Evolutionary conservation across 345 rosid genomes (phyloP).

Genomic region (Viola odorata): DNA sequence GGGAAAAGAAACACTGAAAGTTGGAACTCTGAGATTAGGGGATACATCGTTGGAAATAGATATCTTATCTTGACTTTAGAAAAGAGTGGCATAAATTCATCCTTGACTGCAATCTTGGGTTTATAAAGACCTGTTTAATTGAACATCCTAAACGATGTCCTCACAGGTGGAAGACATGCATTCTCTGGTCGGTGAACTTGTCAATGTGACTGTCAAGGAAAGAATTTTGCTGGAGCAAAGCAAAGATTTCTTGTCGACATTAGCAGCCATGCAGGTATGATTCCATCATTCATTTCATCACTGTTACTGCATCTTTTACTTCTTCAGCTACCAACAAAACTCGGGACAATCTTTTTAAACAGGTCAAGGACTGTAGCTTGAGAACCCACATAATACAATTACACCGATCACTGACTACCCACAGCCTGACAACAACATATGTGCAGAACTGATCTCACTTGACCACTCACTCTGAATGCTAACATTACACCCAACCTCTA

Average conservation of each 20-base stretch:
- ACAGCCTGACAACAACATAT: slow-evolving; percentile 55
- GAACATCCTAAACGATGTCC: background rate
- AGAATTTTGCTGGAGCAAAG: slow-evolving; percentile 56
- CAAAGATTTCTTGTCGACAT: slow-evolving; percentile 55
- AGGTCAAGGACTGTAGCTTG: slow-evolving; percentile 85
- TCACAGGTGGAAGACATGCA: slow-evolving; percentile 75
- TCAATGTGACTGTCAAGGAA: slow-evolving; percentile 61
- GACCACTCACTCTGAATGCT: slow-evolving; percentile 58
- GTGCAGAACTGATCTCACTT: slow-evolving; percentile 63
- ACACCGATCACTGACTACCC: slow-evolving; percentile 39
- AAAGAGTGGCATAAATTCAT: slow-evolving; percentile 2
- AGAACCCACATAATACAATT: slow-evolving; percentile 78
- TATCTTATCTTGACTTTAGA: background rate
- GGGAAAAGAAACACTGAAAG: too few relatives aligned
- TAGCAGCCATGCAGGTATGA: slow-evolving; percentile 78
- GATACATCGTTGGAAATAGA: background rate
- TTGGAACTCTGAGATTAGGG: too few relatives aligned
- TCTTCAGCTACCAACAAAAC: slow-evolving; percentile 9
- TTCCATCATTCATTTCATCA: background rate
- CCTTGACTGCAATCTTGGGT: background rate
- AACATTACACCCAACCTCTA: slow-evolving; percentile 40
- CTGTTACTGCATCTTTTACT: background rate
- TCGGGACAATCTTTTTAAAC: slow-evolving; percentile 11
- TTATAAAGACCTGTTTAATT: background rate
- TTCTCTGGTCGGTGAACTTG: slow-evolving; percentile 54